Percentiles rank a stretch among this genome's conserved stretches.
Evolutionary conservation across 73 alveolate genomes (phyloP).

Genomic region (Uronychia binucleata): DNA sequence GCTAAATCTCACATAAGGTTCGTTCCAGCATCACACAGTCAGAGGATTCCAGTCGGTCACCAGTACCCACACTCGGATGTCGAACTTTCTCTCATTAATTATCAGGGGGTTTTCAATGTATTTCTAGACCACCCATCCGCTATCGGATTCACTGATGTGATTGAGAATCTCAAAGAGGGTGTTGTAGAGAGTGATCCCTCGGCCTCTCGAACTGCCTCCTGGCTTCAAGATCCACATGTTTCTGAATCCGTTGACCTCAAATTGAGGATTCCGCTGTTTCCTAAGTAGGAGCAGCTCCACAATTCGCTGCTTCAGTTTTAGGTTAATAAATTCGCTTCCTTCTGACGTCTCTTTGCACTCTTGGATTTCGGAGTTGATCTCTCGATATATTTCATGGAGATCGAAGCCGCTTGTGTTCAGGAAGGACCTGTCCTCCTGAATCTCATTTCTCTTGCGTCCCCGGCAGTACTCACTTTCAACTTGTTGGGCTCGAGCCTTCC

Average conservation of each 20-base stretch:
- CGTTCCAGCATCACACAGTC: conserved; percentile 86
- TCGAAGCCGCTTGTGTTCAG: too few relatives aligned
- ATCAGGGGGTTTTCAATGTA: conserved; percentile 95
- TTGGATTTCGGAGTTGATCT: too few relatives aligned
- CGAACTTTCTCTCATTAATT: conserved; percentile 84
- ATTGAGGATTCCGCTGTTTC: too few relatives aligned
- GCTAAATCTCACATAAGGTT: conserved; percentile 81
- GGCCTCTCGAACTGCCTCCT: conserved; percentile 83
- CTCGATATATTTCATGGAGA: too few relatives aligned
- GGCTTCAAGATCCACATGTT: conserved; percentile 54
- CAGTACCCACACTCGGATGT: conserved; percentile 96
- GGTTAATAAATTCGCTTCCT: too few relatives aligned
- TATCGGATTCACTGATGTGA: conserved; percentile 70
- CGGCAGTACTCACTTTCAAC: too few relatives aligned
- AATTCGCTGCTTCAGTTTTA: too few relatives aligned
- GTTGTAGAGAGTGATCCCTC: conserved; percentile 89
- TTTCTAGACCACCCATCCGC: conserved; percentile 84
- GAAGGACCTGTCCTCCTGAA: too few relatives aligned
- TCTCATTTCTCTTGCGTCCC: too few relatives aligned
- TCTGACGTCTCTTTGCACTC: too few relatives aligned
- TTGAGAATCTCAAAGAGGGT: conserved; percentile 68
- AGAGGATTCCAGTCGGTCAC: conserved; percentile 86
- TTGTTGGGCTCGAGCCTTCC: too few relatives aligned
- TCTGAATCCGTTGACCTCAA: conserved; percentile 20
- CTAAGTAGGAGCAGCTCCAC: too few relatives aligned